Evolutionary conservation across 371 early-diverging fungal species (phyloP).

Genomic region (Caulochytrium protostelioides): DNA sequence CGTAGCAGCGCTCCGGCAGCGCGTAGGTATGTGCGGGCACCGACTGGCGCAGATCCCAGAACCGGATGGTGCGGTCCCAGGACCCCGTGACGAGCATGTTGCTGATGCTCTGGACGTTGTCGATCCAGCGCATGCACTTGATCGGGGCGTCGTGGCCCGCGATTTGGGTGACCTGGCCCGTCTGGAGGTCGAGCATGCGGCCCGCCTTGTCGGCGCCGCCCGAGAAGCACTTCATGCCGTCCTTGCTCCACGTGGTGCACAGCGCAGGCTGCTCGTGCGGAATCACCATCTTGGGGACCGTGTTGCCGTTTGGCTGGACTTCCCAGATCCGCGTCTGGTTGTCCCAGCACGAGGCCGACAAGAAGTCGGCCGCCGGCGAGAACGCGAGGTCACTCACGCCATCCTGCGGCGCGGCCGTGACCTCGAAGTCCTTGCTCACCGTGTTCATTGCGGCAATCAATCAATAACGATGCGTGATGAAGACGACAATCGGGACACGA

Average conservation of each 20-base stretch:
- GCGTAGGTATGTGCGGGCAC: conserved; percentile 45
- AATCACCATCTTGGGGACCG: conserved; percentile 53
- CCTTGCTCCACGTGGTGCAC: conserved; percentile 67
- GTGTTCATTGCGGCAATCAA: too few species aligned
- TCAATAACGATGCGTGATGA: too few species aligned
- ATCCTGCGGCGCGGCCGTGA: conserved; percentile 55
- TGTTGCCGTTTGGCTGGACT: conserved; percentile 45
- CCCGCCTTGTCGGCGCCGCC: conserved; percentile 72
- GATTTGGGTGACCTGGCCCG: conserved; percentile 52
- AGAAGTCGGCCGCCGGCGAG: conserved; percentile 52
- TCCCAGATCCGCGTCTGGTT: conserved; percentile 84
- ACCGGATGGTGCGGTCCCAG: conserved; percentile 92
- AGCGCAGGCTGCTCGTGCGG: conserved; percentile 67
- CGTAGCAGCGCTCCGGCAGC: conserved; percentile 64
- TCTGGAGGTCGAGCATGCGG: conserved; percentile 49
- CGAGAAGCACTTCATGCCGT: conserved; percentile 63
- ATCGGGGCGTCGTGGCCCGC: conserved; percentile 67
- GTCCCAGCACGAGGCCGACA: conserved; percentile 82
- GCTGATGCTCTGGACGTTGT: conserved; percentile 16
- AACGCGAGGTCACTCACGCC: conserved; percentile 56
- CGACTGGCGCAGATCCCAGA: conserved; percentile 72
- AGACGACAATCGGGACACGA: too few species aligned
- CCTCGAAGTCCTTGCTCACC: too few species aligned
- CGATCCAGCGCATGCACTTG: conserved; percentile 45
- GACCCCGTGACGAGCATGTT: conserved; percentile 65